Evolutionary conservation across 192 early-diverging fungal species (phyloP), one percentile per base, ranked within the genome.

Genomic region (Backusella tarrabulga): DNA sequence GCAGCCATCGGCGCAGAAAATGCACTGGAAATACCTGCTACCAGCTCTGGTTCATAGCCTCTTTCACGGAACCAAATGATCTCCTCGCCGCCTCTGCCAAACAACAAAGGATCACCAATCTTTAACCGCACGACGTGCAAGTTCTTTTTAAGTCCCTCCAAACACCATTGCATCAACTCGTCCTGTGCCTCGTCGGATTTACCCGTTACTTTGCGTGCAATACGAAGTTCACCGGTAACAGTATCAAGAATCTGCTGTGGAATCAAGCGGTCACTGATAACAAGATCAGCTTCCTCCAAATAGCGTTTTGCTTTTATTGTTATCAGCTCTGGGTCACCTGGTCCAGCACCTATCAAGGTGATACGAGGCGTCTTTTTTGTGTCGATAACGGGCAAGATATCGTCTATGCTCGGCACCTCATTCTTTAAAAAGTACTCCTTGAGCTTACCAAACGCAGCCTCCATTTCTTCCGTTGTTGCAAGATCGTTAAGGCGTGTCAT

Each of bases 11-110:
- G 92, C 0, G 90, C 95, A 15, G 93, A 93, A 70, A 96, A 87
- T 14, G 90, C 90, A 69, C 92, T 93, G 0, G 91, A 89, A 12
- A 98, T 87, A 23, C 96, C 97, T 2, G 95, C 92, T 0, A 96
- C 82, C 14, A 95, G 86, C 54, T 90, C 86, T 6, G 87, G 84
- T 34, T 92, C 89, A 70, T 88, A 92, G 6, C 95, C 96, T 72
- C 86, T 83, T 23, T 87, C 80, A 19, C 88, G 86, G 81, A 96
- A 93, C 70, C 85, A 92, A 50, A 92, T 56, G 11, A 95, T 82
- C 79, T 98, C 97, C 79, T 98, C 97, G 17, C 91, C 95, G 26
- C 96, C 97, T 15, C 97, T 92, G 9, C 96, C 97, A 78, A 96
- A 98, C 52, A 98, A 88, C 78, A 96, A 95, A 29, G 95, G 94